These are phyloP conservation scores for Stylosanthes scabra DNA, from an alignment of 331 rosid genomes.

Conservation along the genomic window DNA sequence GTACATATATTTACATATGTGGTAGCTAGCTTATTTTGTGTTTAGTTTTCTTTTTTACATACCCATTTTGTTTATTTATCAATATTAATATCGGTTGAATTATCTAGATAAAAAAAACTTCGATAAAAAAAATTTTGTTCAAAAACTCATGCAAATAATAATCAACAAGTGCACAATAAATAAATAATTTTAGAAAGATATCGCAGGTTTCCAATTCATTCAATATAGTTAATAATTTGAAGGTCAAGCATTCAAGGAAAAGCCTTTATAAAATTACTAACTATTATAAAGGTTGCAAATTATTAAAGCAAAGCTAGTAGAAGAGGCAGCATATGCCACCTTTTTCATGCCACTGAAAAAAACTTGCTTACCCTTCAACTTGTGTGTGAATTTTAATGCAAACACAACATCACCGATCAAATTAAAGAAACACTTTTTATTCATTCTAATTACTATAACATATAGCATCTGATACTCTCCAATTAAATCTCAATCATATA, in stretches of 20 bases:
- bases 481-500: neutral
- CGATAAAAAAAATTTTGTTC: no score
- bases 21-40: no score
- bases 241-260: neutral
- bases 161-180: no score
- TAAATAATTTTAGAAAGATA: neutral
- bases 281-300: neutral
- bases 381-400: neutral
- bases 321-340: slow-evolving; percentile 6
- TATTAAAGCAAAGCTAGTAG: neutral
- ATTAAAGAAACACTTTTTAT: neutral
- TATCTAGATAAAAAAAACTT: no score
- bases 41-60: no score
- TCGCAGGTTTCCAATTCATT: neutral
- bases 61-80: no score
- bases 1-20: no score
- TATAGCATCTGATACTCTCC: neutral
- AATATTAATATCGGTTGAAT: no score
- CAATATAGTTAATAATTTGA: neutral
- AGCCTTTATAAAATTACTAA: neutral
- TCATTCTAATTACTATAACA: neutral
- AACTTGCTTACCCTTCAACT: neutral
- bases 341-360: neutral
- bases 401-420: neutral
- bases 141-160: no score